Percentiles rank a stretch among this genome's conserved stretches.
phyloP scores from a whole-genome alignment of 345 rosid genomes.

The Odontarrhena argentea region DNA sequence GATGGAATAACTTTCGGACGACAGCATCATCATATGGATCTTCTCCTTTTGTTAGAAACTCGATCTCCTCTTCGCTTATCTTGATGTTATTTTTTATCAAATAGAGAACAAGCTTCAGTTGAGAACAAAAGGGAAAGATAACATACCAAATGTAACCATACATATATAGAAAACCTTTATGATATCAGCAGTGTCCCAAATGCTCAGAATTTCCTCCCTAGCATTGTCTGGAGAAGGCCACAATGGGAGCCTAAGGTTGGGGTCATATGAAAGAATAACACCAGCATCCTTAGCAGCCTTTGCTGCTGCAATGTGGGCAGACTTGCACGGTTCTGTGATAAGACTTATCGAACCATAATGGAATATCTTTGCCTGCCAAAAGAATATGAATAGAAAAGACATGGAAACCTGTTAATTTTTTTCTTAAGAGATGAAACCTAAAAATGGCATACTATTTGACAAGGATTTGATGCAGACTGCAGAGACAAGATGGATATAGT shows the following conservation, averaged over 20 bases:
- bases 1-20: slow-evolving; percentile 72
- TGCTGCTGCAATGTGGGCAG: slow-evolving; percentile 90
- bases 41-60: slow-evolving; percentile 83
- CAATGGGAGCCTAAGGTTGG: slow-evolving; percentile 91
- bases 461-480: slow-evolving; percentile 1
- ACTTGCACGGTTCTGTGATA: slow-evolving; percentile 92
- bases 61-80: slow-evolving; percentile 91
- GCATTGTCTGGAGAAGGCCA: slow-evolving; percentile 91
- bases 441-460: not conserved
- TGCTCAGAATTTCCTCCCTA: slow-evolving; percentile 78
- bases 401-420: not conserved
- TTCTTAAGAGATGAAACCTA: not conserved
- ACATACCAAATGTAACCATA: slow-evolving; percentile 10
- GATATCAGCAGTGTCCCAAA: slow-evolving; percentile 88
- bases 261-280: slow-evolving; percentile 80
- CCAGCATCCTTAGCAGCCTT: slow-evolving; percentile 96
- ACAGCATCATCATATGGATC: slow-evolving; percentile 90
- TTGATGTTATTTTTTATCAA: slow-evolving; percentile 36
- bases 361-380: slow-evolving; percentile 80
- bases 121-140: not conserved
- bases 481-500: not conserved
- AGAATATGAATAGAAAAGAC: not conserved
- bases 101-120: slow-evolving; percentile 28
- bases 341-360: slow-evolving; percentile 98
- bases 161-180: slow-evolving; percentile 56